A percentile compares a stretch with the other conserved stretches of the same genome.
Conservation (phyloP, 345 rosid genomes). For the Kernera saxatilis region DNA sequence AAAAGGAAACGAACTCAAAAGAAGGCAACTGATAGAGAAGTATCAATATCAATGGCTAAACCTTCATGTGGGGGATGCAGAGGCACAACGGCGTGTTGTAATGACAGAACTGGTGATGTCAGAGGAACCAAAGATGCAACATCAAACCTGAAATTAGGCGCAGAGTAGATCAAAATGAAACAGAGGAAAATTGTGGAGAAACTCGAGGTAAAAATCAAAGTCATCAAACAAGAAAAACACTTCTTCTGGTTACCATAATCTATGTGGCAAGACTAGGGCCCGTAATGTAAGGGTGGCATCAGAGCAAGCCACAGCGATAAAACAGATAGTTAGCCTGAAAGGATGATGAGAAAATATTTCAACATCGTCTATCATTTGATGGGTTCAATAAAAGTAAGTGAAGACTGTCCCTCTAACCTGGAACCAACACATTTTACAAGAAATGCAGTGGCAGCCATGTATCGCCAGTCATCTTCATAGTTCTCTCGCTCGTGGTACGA, state of each 20-base stretch:
- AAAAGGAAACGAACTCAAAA: background rate
- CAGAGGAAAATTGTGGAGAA: background rate
- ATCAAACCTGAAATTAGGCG: conserved; percentile 64
- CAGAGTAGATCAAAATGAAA: background rate
- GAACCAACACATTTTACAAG: conserved; percentile 69
- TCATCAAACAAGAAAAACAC: conserved; percentile 4
- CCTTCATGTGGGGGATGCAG: conserved; percentile 41
- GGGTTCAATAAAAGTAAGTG: background rate
- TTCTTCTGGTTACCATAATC: conserved; percentile 62
- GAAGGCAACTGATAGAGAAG: background rate
- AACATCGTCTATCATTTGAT: background rate
- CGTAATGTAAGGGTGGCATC: conserved; percentile 84
- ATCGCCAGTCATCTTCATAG: conserved; percentile 92
- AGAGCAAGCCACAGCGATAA: conserved; percentile 78
- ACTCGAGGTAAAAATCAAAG: background rate
- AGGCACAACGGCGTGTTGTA: conserved; percentile 67
- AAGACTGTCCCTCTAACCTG: conserved; percentile 42
- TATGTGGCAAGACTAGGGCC: conserved; percentile 75
- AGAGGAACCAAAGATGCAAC: conserved; percentile 65
- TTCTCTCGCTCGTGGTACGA: conserved; percentile 33
- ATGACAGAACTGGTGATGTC: conserved; percentile 65
- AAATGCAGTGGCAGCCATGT: conserved; percentile 89
- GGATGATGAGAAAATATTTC: background rate
- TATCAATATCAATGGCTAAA: conserved; percentile 8
- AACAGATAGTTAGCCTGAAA: conserved; percentile 79